Conservation (phyloP, 768 basidiomycete species). For the Mycena vulgaris region DNA sequence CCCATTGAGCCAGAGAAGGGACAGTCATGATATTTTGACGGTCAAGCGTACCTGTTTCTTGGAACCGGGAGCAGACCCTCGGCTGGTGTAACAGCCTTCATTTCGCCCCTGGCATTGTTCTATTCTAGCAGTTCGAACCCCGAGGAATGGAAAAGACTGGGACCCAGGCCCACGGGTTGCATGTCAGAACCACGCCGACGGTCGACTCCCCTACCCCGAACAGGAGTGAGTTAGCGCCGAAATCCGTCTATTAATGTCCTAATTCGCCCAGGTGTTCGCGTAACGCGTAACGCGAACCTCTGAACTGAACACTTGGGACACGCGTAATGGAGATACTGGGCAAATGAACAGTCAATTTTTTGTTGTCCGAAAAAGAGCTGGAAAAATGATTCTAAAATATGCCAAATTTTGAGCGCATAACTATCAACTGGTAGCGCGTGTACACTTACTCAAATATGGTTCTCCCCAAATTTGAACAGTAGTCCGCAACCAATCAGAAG, state of each 20-base stretch:
- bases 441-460: slow-evolving; percentile 17
- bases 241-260: slow-evolving; percentile 7
- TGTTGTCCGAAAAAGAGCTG: no score
- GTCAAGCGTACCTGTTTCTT: slow-evolving; percentile 18
- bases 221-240: slow-evolving; percentile 2
- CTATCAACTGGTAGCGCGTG: slow-evolving; percentile 8
- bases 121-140: slow-evolving; percentile 17
- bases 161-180: slow-evolving; percentile 11
- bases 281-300: no score
- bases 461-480: slow-evolving; percentile 8
- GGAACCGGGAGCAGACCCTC: slow-evolving; percentile 19
- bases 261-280: no score
- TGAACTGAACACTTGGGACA: no score
- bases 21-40: slow-evolving; percentile 12
- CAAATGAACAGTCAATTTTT: no score
- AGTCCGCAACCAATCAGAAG: slow-evolving; percentile 18
- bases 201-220: slow-evolving; percentile 8
- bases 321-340: no score
- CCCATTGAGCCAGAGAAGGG: slow-evolving; percentile 15
- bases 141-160: slow-evolving; percentile 13
- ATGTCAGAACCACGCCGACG: slow-evolving; percentile 19
- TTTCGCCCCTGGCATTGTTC: slow-evolving; percentile 4
- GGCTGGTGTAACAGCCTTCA: slow-evolving; percentile 14
- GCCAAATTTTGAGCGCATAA: no score
- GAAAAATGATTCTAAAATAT: no score